Conservation (phyloP, 805 yeast genomes). For the Pichia phayaonensis region DNA sequence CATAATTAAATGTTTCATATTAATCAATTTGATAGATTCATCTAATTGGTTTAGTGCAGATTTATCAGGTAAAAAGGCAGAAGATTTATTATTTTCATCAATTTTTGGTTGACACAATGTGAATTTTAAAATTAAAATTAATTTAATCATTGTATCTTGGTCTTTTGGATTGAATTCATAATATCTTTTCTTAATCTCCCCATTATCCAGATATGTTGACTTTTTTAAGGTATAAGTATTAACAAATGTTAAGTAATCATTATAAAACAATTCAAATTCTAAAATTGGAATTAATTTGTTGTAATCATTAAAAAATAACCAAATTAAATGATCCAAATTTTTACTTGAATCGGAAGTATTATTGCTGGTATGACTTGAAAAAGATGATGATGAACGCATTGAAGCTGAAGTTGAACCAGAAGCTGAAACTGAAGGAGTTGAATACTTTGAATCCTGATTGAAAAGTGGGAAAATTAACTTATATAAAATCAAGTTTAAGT, state of each 20-base stretch:
- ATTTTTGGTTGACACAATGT: conserved; percentile 33
- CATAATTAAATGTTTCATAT: conserved; percentile 34
- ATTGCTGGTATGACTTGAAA: background rate
- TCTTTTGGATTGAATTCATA: conserved; percentile 27
- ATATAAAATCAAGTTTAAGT: conserved; percentile 27
- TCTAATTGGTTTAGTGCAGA: conserved; percentile 24
- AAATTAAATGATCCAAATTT: conserved; percentile 38
- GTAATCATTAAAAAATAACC: conserved; percentile 43
- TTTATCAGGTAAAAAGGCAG: conserved; percentile 21
- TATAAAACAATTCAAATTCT: conserved; percentile 46
- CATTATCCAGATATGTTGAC: conserved; percentile 32
- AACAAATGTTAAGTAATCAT: conserved; percentile 42
- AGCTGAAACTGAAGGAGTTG: background rate
- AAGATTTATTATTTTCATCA: conserved; percentile 9
- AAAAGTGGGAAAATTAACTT: conserved; percentile 29
- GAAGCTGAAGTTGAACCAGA: background rate
- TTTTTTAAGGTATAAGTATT: conserved; percentile 28
- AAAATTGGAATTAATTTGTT: conserved; percentile 48
- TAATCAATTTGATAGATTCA: conserved; percentile 27
- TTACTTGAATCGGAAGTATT: conserved; percentile 18
- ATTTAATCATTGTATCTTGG: conserved; percentile 38
- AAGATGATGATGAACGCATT: conserved; percentile 2
- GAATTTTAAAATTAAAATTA: conserved; percentile 47
- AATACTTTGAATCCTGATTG: conserved; percentile 7
- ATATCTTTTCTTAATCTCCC: conserved; percentile 33